Percentiles rank a stretch among this genome's conserved stretches.
Evolutionary conservation across 371 early-diverging fungal species (phyloP).

Genomic region (Apophysomyces trapeziformis): DNA sequence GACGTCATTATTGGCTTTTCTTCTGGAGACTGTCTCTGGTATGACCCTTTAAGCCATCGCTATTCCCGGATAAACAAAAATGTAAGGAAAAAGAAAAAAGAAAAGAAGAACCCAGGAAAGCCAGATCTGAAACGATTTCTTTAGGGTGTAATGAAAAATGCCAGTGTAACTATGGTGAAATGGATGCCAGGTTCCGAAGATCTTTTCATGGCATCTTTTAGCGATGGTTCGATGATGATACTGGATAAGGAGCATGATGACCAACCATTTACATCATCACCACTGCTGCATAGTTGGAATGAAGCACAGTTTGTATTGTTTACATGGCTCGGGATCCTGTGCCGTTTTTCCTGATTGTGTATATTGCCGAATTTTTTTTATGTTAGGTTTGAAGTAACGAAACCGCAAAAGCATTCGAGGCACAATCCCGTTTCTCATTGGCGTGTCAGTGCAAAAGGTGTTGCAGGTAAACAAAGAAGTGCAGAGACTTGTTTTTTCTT

Average conservation of each 20-base stretch:
- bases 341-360: conserved; percentile 8
- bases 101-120: background rate
- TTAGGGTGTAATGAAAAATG: conserved; percentile 69
- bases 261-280: conserved; percentile 52
- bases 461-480: conserved; percentile 54
- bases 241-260: conserved; percentile 88
- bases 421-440: conserved; percentile 76
- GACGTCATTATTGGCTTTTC: conserved; percentile 84
- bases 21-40: conserved; percentile 86
- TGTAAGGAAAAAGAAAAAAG: conserved; percentile 20
- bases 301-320: conserved; percentile 4
- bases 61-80: conserved; percentile 53
- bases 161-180: conserved; percentile 75
- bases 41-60: conserved; percentile 74
- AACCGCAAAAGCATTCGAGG: conserved; percentile 49
- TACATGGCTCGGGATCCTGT: background rate
- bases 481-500: background rate
- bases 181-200: conserved; percentile 93
- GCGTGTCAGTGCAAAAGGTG: conserved; percentile 64
- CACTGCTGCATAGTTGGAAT: conserved; percentile 14
- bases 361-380: background rate
- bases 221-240: conserved; percentile 75
- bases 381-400: conserved; percentile 58
- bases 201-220: conserved; percentile 81
- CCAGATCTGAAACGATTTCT: background rate